Evolutionary conservation across 2,329 filamentous ascomycete species (phyloP).

Genomic region (Malbranchea zuffiana): DNA sequence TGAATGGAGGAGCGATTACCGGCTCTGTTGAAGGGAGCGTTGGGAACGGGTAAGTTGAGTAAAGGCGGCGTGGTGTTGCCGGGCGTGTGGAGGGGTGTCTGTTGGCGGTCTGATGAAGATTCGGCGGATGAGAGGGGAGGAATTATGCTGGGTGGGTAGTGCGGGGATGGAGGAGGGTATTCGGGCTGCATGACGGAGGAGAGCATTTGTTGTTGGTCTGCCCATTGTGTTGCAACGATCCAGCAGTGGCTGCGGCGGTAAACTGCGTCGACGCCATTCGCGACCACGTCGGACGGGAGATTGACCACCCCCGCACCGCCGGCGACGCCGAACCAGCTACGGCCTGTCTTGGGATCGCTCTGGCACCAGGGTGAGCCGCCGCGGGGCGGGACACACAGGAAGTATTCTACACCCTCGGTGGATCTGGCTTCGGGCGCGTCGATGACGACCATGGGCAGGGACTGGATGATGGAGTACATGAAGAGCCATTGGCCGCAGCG

Average conservation of each 20-base stretch:
- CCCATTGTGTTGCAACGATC: slow-evolving; percentile 53
- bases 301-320: slow-evolving; percentile 53
- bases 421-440: slow-evolving; percentile 38
- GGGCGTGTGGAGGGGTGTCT: slow-evolving; percentile 25
- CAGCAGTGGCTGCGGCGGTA: slow-evolving; percentile 61
- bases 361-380: slow-evolving; percentile 40
- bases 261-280: slow-evolving; percentile 56
- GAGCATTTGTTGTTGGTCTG: slow-evolving; percentile 30
- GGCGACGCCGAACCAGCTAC: slow-evolving; percentile 45
- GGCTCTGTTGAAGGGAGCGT: slow-evolving; percentile 18
- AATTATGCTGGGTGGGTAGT: slow-evolving; percentile 1
- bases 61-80: slow-evolving; percentile 23
- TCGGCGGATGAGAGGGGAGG: slow-evolving; percentile 15
- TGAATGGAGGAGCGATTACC: slow-evolving; percentile 36
- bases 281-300: slow-evolving; percentile 53
- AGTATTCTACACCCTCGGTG: slow-evolving; percentile 40
- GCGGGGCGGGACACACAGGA: slow-evolving; percentile 40
- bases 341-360: slow-evolving; percentile 34
- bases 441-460: slow-evolving; percentile 40
- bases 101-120: slow-evolving; percentile 21
- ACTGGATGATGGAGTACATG: slow-evolving; percentile 41
- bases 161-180: slow-evolving; percentile 1
- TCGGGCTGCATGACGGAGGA: slow-evolving; percentile 23
- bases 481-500: slow-evolving; percentile 44
- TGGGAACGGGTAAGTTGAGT: slow-evolving; percentile 23